A percentile compares a stretch with the other conserved stretches of the same genome.
These are phyloP conservation scores for Fusarium xyrophilum DNA, from an alignment of 2,329 filamentous ascomycete genomes.

Conservation along the genomic window DNA sequence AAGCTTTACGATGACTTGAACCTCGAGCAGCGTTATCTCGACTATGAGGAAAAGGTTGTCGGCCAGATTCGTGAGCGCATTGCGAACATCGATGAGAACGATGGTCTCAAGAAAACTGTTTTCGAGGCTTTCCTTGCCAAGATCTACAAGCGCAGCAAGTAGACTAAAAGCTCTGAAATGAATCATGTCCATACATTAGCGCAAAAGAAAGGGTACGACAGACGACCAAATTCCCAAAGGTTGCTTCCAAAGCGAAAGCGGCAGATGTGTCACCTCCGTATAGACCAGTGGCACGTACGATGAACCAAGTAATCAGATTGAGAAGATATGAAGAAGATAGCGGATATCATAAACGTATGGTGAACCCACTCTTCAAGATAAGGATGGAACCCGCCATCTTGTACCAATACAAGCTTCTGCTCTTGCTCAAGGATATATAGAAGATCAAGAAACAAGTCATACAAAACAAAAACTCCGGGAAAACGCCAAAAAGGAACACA, in stretches of 20 bases:
- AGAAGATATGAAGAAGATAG: neutral
- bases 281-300: conserved; percentile 28
- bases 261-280: conserved; percentile 15
- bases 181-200: conserved; percentile 4
- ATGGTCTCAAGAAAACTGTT: conserved; percentile 87
- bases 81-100: conserved; percentile 78
- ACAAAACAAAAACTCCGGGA: neutral
- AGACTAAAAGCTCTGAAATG: conserved; percentile 43
- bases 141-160: conserved; percentile 99
- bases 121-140: conserved; percentile 92
- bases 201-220: neutral
- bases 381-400: conserved; percentile 12
- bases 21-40: conserved; percentile 81
- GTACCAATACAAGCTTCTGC: neutral
- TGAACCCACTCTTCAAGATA: neutral
- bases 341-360: neutral
- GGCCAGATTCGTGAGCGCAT: conserved; percentile 80
- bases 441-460: conserved; percentile 1
- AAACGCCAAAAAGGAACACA: conserved; percentile 12
- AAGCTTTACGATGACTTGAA: conserved; percentile 85
- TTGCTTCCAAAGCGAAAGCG: conserved; percentile 6
- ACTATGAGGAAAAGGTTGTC: conserved; percentile 89
- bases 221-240: conserved; percentile 5
- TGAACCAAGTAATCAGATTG: conserved; percentile 10
- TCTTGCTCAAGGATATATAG: neutral